Evolutionary conservation across 1,139 yeast genomes (phyloP).

Genomic region (Yamadazyma dushanensis): DNA sequence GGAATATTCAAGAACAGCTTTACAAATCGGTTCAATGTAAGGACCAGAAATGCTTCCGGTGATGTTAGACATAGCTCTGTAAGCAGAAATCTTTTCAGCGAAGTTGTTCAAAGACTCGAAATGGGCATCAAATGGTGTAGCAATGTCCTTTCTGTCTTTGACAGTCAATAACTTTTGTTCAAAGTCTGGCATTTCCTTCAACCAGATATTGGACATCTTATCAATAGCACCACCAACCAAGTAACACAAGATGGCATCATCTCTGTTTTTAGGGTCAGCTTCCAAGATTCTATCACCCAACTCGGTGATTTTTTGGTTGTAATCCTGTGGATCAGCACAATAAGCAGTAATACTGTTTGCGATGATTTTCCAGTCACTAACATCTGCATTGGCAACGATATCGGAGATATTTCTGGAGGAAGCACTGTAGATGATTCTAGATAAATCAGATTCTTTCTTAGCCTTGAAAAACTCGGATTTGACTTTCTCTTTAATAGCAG

Average conservation of each 20-base stretch:
- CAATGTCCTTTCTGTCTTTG: slow-evolving; percentile 34
- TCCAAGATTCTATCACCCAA: slow-evolving; percentile 69
- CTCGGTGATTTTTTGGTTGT: slow-evolving; percentile 55
- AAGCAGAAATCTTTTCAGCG: slow-evolving; percentile 80
- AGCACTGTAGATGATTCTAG: slow-evolving; percentile 73
- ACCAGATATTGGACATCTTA: slow-evolving; percentile 81
- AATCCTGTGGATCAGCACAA: slow-evolving; percentile 44
- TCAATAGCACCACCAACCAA: slow-evolving; percentile 81
- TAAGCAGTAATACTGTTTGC: slow-evolving; percentile 70
- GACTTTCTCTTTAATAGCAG: slow-evolving; percentile 63
- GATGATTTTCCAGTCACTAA: slow-evolving; percentile 79
- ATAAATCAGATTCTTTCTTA: slow-evolving; percentile 54
- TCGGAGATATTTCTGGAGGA: slow-evolving; percentile 65
- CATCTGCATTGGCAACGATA: slow-evolving; percentile 74
- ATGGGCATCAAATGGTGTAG: slow-evolving; percentile 82
- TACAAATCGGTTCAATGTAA: slow-evolving; percentile 52
- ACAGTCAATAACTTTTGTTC: slow-evolving; percentile 52
- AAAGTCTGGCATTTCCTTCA: slow-evolving; percentile 62
- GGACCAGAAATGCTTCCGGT: slow-evolving; percentile 46
- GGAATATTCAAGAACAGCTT: slow-evolving; percentile 73
- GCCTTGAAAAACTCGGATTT: slow-evolving; percentile 68
- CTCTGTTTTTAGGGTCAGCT: slow-evolving; percentile 42
- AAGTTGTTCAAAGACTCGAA: slow-evolving; percentile 78
- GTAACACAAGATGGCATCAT: slow-evolving; percentile 75
- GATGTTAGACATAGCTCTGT: slow-evolving; percentile 54